Conservation (phyloP, 331 rosid species). For the Malus hybrid region DNA sequence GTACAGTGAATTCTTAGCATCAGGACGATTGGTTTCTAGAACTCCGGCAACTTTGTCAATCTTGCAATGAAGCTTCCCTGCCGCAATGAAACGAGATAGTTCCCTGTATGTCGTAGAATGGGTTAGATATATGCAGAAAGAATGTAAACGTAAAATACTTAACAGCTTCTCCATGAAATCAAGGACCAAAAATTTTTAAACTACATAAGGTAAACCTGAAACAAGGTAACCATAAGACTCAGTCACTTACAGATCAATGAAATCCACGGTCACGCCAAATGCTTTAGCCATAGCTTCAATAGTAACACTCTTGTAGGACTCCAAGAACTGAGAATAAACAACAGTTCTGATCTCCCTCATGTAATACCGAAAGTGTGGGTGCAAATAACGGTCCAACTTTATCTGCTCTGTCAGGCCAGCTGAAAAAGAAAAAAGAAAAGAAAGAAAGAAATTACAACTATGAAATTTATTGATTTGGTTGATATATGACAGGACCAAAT, state of each 20-base stretch:
- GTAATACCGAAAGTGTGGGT: slow-evolving; percentile 86
- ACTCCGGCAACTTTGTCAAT: slow-evolving; percentile 95
- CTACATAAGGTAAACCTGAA: background rate
- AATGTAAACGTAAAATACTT: background rate
- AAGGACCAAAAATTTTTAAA: background rate
- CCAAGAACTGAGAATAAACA: slow-evolving; percentile 87
- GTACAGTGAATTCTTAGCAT: slow-evolving; percentile 91
- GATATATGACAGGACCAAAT: background rate
- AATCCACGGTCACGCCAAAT: slow-evolving; percentile 92
- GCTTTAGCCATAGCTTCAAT: slow-evolving; percentile 97
- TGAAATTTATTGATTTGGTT: slow-evolving; percentile 1
- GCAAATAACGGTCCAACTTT: slow-evolving; percentile 87
- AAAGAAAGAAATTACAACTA: background rate
- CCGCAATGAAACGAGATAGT: slow-evolving; percentile 94
- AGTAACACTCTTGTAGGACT: slow-evolving; percentile 93
- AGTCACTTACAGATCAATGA: slow-evolving; percentile 77
- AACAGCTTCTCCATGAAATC: background rate
- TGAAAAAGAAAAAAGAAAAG: slow-evolving; percentile 13
- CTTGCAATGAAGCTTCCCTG: slow-evolving; percentile 96
- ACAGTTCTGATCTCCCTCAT: slow-evolving; percentile 95
- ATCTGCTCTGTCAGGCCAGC: slow-evolving; percentile 90
- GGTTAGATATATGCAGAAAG: background rate
- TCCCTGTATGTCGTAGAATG: slow-evolving; percentile 53
- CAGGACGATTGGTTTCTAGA: slow-evolving; percentile 88
- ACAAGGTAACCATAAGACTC: background rate